Conservation (phyloP, 305 asterid genomes). For the Fraxinus platypoda region DNA sequence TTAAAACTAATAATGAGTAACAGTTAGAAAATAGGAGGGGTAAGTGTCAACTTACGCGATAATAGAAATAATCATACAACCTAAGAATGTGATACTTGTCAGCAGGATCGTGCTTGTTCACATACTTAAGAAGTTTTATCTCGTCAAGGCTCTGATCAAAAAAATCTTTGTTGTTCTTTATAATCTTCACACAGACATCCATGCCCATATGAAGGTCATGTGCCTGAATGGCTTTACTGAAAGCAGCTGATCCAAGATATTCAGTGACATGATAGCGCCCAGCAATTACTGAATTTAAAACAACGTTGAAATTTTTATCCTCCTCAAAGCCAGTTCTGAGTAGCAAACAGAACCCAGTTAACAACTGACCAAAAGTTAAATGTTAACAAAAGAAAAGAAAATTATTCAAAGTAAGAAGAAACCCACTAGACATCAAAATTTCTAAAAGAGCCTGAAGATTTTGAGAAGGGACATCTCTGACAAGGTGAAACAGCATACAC, state of each 20-base stretch:
- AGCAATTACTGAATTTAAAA: conserved; percentile 88
- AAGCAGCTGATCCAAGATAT: conserved; percentile 99
- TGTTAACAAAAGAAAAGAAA: not conserved
- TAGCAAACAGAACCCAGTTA: conserved; percentile 32
- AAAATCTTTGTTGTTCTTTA: conserved; percentile 94
- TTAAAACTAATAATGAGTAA: not conserved
- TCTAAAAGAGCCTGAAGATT: not conserved
- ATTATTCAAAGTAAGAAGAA: not conserved
- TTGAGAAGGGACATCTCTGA: not conserved
- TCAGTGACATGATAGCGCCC: conserved; percentile 99
- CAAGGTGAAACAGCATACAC: not conserved
- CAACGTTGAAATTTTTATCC: conserved; percentile 93
- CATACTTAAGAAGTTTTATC: conserved; percentile 96
- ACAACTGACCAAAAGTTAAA: conserved; percentile 2
- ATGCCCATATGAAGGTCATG: conserved; percentile 98
- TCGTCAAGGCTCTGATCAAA: conserved; percentile 99
- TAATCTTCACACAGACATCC: conserved; percentile 95
- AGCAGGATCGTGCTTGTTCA: conserved; percentile 93
- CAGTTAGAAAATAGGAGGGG: conserved; percentile 5
- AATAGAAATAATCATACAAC: conserved; percentile 92
- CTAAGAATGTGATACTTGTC: conserved; percentile 96
- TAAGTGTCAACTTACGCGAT: conserved; percentile 65
- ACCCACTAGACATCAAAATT: conserved; percentile 1
- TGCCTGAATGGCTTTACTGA: conserved; percentile 99
- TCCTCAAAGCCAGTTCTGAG: conserved; percentile 97